Evolutionary conservation across 2,329 filamentous ascomycete species (phyloP).

Genomic region (Colletotrichum sp.): DNA sequence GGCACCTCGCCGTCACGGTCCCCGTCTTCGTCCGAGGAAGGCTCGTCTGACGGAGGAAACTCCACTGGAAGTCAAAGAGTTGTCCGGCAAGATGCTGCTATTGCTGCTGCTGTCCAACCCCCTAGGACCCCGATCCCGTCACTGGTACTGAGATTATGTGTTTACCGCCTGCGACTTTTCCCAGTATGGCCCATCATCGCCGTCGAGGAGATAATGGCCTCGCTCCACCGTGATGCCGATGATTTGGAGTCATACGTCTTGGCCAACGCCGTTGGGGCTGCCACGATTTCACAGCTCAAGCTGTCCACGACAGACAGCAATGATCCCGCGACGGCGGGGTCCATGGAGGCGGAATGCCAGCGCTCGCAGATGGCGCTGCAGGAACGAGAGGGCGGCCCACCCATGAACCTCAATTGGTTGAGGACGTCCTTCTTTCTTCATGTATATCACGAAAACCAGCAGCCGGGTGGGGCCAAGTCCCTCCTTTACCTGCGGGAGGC

Average conservation of each 20-base stretch:
- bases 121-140: conserved; percentile 19
- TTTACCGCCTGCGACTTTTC: conserved; percentile 55
- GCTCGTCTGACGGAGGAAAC: neutral
- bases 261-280: conserved; percentile 50
- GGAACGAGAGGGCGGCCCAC: conserved; percentile 30
- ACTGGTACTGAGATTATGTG: conserved; percentile 36
- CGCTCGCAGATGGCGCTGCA: conserved; percentile 26
- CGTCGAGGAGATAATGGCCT: conserved; percentile 44
- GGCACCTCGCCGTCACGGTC: conserved; percentile 1
- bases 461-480: conserved; percentile 49
- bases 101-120: neutral
- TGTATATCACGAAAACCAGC: conserved; percentile 55
- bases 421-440: conserved; percentile 57
- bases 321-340: conserved; percentile 34
- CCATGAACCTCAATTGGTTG: conserved; percentile 43
- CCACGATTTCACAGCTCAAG: conserved; percentile 54
- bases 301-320: conserved; percentile 37
- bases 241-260: conserved; percentile 42
- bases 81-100: neutral
- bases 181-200: conserved; percentile 58
- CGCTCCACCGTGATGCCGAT: conserved; percentile 36
- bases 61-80: neutral
- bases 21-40: conserved; percentile 7
- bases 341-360: conserved; percentile 41
- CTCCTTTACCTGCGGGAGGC: conserved; percentile 54